phyloP scores from a whole-genome alignment of 192 early-diverging fungal genomes.

The Gamsiella multidivaricata region DNA sequence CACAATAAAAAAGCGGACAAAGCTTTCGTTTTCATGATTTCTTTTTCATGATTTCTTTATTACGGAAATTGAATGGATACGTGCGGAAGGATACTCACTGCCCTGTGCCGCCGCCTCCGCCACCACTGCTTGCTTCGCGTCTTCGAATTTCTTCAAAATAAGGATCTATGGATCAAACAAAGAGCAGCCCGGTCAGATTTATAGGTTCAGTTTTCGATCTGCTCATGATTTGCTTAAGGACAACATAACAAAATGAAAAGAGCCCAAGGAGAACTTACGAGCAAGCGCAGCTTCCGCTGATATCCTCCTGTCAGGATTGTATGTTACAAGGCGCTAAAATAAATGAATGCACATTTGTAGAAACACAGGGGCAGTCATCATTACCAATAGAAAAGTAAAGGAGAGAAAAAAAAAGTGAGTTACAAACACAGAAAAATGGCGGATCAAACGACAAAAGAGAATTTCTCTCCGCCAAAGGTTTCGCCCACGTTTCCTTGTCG shows the following conservation, averaged over 20 bases:
- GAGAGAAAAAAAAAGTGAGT: background rate
- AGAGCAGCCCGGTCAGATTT: background rate
- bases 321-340: slow-evolving; percentile 49
- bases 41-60: slow-evolving; percentile 1
- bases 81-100: background rate
- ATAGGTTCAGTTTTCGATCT: no score
- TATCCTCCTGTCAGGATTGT: slow-evolving; percentile 54
- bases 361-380: background rate
- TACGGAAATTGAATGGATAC: background rate
- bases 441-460: slow-evolving; percentile 5
- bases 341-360: background rate
- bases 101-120: slow-evolving; percentile 1
- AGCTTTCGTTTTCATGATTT: background rate
- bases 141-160: slow-evolving; percentile 45
- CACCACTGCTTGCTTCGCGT: slow-evolving; percentile 27
- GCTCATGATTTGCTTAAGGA: background rate
- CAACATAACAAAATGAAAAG: background rate
- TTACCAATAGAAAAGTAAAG: background rate
- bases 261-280: slow-evolving; percentile 15
- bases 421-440: no score
- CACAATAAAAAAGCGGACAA: no score
- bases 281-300: slow-evolving; percentile 49
- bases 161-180: slow-evolving; percentile 22
- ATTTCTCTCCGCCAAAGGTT: slow-evolving; percentile 10
- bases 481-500: slow-evolving; percentile 10